Conservation (phyloP, 2,329 filamentous ascomycete genomes). For the Venturia effusa region DNA sequence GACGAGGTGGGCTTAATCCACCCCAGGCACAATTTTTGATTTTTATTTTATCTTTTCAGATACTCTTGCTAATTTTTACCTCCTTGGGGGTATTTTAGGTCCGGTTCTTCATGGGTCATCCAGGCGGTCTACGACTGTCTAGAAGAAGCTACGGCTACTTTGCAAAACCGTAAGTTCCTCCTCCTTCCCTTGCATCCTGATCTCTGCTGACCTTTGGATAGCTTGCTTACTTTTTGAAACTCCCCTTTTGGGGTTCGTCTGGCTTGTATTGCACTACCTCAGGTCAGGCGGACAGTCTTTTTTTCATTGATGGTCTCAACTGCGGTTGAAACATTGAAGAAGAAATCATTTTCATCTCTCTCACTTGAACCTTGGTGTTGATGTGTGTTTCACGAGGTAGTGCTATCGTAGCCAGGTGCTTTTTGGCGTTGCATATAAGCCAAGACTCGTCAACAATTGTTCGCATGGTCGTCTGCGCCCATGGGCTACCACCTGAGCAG, state of each 20-base stretch:
- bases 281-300: background rate
- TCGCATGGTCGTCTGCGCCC: background rate
- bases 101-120: background rate
- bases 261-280: background rate
- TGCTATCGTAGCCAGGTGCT: background rate
- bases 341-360: background rate
- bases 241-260: background rate
- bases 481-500: too few species aligned
- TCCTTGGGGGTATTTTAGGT: background rate
- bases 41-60: background rate
- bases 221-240: background rate
- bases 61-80: background rate
- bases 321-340: slow-evolving; percentile 1
- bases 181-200: background rate
- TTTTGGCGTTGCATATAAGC: background rate
- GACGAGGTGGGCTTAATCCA: background rate
- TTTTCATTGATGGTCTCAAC: slow-evolving; percentile 2
- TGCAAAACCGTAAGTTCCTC: background rate
- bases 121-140: background rate
- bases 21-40: background rate
- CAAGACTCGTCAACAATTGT: background rate
- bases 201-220: background rate
- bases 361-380: background rate
- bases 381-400: background rate
- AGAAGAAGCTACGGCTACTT: background rate